Conservation (phyloP, 169 alveolate genomes). For the Plasmodium vivax region DNA sequence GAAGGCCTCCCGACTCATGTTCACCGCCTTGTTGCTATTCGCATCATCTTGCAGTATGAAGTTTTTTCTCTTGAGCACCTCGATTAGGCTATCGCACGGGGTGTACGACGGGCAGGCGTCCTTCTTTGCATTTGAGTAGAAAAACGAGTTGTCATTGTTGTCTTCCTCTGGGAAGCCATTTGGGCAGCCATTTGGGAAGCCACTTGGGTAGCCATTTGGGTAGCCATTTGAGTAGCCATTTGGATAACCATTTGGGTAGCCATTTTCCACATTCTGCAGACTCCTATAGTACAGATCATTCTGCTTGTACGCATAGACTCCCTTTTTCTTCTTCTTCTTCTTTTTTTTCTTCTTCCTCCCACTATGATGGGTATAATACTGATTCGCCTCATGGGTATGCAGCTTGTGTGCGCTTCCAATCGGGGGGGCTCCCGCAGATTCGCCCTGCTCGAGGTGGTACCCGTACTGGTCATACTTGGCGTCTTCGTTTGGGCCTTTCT, state of each 20-base stretch:
- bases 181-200: not conserved
- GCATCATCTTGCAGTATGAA: slow-evolving; percentile 55
- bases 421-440: not conserved
- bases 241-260: not conserved
- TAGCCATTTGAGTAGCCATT: too few relatives aligned
- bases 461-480: not conserved
- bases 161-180: slow-evolving; percentile 66
- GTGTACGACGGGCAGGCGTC: slow-evolving; percentile 7
- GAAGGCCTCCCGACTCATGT: slow-evolving; percentile 86
- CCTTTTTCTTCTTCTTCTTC: slow-evolving; percentile 39
- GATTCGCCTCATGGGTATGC: not conserved
- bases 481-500: not conserved
- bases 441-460: not conserved
- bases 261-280: slow-evolving; percentile 35
- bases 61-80: slow-evolving; percentile 47
- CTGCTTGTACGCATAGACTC: slow-evolving; percentile 64
- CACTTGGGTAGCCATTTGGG: too few relatives aligned
- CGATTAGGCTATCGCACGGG: slow-evolving; percentile 46
- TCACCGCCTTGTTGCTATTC: slow-evolving; percentile 72
- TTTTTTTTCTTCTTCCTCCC: not conserved
- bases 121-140: slow-evolving; percentile 31
- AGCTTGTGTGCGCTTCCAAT: not conserved
- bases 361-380: not conserved
- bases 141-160: slow-evolving; percentile 34
- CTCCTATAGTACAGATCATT: slow-evolving; percentile 68